Conservation (phyloP, 2,329 filamentous ascomycete genomes). For the Aspergillus proliferans region DNA sequence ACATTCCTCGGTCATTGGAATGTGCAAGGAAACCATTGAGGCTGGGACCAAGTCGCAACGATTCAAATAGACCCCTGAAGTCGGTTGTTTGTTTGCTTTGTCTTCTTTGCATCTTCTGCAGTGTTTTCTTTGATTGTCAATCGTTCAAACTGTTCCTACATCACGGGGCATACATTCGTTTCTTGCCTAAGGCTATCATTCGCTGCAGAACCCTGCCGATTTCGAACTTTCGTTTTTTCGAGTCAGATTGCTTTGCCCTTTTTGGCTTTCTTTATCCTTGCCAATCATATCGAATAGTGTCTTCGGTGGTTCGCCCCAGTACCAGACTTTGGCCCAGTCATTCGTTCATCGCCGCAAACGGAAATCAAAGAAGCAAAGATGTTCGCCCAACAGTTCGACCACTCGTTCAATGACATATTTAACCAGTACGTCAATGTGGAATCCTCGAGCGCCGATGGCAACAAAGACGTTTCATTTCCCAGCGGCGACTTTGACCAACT, state of each 20-base stretch:
- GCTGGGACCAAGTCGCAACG: slow-evolving; percentile 24
- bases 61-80: slow-evolving; percentile 33
- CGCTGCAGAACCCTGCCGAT: slow-evolving; percentile 14
- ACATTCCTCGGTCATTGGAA: slow-evolving; percentile 34
- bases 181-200: slow-evolving; percentile 15
- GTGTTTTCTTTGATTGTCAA: slow-evolving; percentile 35
- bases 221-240: slow-evolving; percentile 11
- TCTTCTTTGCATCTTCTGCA: slow-evolving; percentile 37
- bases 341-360: slow-evolving; percentile 30
- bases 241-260: slow-evolving; percentile 13
- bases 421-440: slow-evolving; percentile 58
- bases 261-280: slow-evolving; percentile 6
- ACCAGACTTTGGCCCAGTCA: slow-evolving; percentile 12
- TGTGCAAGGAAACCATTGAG: slow-evolving; percentile 29
- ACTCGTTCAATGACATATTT: slow-evolving; percentile 57
- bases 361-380: slow-evolving; percentile 49
- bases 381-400: slow-evolving; percentile 43
- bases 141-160: slow-evolving; percentile 27
- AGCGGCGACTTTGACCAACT: slow-evolving; percentile 47
- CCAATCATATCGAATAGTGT: slow-evolving; percentile 26
- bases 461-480: slow-evolving; percentile 42
- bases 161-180: slow-evolving; percentile 11
- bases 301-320: slow-evolving; percentile 6
- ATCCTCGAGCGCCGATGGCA: slow-evolving; percentile 43
- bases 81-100: slow-evolving; percentile 42